Evolutionary conservation across 345 rosid species (phyloP).

Genomic region (Brassica nigra): DNA sequence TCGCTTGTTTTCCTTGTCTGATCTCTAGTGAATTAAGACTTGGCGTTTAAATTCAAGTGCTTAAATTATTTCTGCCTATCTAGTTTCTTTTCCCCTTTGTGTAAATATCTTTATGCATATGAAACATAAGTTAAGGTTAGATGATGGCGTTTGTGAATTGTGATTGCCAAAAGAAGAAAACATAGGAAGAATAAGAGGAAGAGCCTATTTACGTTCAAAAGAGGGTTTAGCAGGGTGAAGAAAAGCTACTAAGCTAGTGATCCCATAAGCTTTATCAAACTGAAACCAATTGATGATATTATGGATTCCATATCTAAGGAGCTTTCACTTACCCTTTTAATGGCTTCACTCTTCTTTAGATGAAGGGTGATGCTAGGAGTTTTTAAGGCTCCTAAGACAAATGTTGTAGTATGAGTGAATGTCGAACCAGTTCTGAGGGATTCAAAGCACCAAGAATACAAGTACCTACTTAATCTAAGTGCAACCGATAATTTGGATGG

Average conservation of each 20-base stretch:
- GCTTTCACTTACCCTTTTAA: neutral
- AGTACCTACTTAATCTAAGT: too few relatives aligned
- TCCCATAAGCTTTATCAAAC: neutral
- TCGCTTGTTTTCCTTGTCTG: neutral
- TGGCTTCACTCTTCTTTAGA: neutral
- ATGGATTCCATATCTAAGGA: neutral
- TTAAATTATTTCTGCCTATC: neutral
- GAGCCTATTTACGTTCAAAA: constrained; percentile 91
- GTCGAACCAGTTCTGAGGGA: too few relatives aligned
- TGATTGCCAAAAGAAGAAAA: neutral
- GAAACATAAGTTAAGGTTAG: neutral
- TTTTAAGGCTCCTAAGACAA: too few relatives aligned
- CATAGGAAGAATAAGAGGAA: constrained; percentile 2
- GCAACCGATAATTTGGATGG: too few relatives aligned
- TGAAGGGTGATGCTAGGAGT: neutral
- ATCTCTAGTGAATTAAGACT: neutral
- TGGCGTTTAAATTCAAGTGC: neutral
- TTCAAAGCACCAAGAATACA: too few relatives aligned
- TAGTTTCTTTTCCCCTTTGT: neutral
- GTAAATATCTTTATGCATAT: neutral
- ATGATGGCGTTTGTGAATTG: neutral
- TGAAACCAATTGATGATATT: neutral
- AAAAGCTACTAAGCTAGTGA: neutral
- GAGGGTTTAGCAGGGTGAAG: constrained; percentile 45
- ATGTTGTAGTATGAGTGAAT: too few relatives aligned